These are phyloP conservation scores for Dothideomycetes sp. DNA, from an alignment of 2,329 filamentous ascomycete species.

Conservation along the genomic window DNA sequence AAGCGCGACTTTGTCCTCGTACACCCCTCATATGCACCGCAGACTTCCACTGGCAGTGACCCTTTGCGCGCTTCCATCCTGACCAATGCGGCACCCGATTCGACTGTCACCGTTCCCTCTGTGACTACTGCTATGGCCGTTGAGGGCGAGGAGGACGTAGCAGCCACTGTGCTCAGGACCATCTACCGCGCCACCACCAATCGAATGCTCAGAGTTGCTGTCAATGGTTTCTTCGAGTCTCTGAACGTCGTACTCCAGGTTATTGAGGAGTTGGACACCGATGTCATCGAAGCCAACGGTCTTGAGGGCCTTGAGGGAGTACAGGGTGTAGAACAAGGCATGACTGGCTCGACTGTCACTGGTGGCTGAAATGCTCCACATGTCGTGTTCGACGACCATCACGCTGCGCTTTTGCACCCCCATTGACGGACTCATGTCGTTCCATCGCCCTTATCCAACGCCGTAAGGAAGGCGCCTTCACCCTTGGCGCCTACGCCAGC, in stretches of 20 bases:
- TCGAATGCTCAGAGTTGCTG: conserved; percentile 88
- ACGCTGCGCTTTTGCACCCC: too few relatives aligned
- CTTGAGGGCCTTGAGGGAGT: conserved; percentile 28
- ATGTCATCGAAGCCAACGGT: conserved; percentile 51
- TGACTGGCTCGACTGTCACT: conserved; percentile 18
- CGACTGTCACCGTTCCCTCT: conserved; percentile 8
- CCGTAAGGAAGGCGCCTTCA: too few relatives aligned
- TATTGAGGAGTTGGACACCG: conserved; percentile 81
- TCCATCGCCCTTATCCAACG: too few relatives aligned
- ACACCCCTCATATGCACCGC: conserved; percentile 7
- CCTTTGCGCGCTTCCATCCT: conserved; percentile 13
- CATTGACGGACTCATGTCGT: background rate
- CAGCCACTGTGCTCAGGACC: conserved; percentile 51
- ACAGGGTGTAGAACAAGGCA: conserved; percentile 26
- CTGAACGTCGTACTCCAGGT: conserved; percentile 73
- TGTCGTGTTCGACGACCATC: background rate
- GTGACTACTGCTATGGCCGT: background rate
- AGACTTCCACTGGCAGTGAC: conserved; percentile 9
- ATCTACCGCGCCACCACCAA: conserved; percentile 85
- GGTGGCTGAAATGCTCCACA: conserved; percentile 10
- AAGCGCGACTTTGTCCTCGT: conserved; percentile 55
- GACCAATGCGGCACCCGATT: conserved; percentile 10
- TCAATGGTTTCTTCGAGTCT: conserved; percentile 94
- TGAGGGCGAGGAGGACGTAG: too few relatives aligned
- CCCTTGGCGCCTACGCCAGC: too few relatives aligned